Base-by-base conservation (phyloP, 768 basidiomycete genomes). In the Leccinum imitatum region DNA sequence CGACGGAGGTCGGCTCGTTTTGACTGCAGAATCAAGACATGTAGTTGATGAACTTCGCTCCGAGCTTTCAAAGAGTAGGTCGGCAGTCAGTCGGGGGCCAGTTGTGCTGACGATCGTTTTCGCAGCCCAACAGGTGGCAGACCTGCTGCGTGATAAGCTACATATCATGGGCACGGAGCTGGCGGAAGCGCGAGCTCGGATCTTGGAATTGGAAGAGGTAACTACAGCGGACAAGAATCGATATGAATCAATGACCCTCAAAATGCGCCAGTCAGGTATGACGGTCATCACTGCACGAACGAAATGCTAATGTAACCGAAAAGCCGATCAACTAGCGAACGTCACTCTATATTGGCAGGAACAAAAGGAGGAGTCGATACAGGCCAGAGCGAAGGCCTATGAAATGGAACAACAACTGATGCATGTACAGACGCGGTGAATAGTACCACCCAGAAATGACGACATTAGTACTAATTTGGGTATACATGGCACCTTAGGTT, bases 71-170 rank as follows among this genome's bases (percentile, higher is more conserved):
- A 74, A 68, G 63, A 71, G 77, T 78, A 65, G 14, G 71, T 64
- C 35, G 13, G 25, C 23, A 5, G 53, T 59, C 41, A 48, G 10
- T 39, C 50, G 27, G 23, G 50, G 33, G 10, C 41, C 7, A 41
- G 50, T 33, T 37, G 17, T 35, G 37, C 53, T 47, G 60, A 62
- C 53, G 21, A 39, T 59, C 21, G n/a, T 58, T 60, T 59, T 58
- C 56, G 50, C 39, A 82, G 81, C 79, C n/a, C 75, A 79, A 58
- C 79, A 82, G 68, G 81, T 82, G 41, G 73, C 77, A 30, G 79
- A 81, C 53, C 64, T 82, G n/a, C 73, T 82, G 6, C 80, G 81
- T 14, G 79, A 81, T 53, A 78, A 79, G 59, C 67, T 82, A 4
- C 74, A 79, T 44, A 69, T 68, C 19, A 73, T 80, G 61, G 76